phyloP scores from a whole-genome alignment of 1,284 basidiomycete species.

The Porphyrellus sp. region DNA sequence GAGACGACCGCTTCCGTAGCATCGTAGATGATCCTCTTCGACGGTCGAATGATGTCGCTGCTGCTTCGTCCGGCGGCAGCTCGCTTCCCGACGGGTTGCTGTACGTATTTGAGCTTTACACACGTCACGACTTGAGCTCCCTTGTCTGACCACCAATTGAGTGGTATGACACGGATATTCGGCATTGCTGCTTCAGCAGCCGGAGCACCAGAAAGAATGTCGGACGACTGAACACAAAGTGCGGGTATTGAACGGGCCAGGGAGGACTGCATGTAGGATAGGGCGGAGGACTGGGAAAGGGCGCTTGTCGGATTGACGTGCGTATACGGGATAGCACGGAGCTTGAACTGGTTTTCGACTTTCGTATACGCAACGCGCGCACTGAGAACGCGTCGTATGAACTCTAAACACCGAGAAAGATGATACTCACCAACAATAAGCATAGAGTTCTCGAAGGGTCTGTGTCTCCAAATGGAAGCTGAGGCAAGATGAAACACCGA shows the following conservation, averaged over 20 bases:
- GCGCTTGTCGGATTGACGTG: constrained; percentile 63
- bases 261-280: constrained; percentile 61
- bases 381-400: constrained; percentile 38
- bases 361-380: constrained; percentile 88
- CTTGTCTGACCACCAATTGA: constrained; percentile 87
- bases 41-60: constrained; percentile 67
- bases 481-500: neutral
- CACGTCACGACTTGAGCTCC: constrained; percentile 78
- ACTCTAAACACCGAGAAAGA: neutral
- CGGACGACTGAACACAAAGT: constrained; percentile 76
- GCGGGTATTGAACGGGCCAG: constrained; percentile 74
- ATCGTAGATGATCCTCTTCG: constrained; percentile 84
- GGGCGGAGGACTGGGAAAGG: constrained; percentile 42
- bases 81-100: constrained; percentile 74
- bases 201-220: constrained; percentile 76
- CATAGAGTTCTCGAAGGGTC: constrained; percentile 70
- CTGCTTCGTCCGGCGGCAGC: constrained; percentile 45
- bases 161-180: constrained; percentile 83
- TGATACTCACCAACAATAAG: constrained; percentile 67
- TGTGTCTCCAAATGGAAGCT: constrained; percentile 71
- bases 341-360: constrained; percentile 85
- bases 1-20: constrained; percentile 80
- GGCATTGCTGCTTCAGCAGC: constrained; percentile 88
- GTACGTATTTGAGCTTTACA: constrained; percentile 84
- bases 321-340: constrained; percentile 74